phyloP scores from a whole-genome alignment of 768 basidiomycete species.

The Filobasidium floriforme region DNA sequence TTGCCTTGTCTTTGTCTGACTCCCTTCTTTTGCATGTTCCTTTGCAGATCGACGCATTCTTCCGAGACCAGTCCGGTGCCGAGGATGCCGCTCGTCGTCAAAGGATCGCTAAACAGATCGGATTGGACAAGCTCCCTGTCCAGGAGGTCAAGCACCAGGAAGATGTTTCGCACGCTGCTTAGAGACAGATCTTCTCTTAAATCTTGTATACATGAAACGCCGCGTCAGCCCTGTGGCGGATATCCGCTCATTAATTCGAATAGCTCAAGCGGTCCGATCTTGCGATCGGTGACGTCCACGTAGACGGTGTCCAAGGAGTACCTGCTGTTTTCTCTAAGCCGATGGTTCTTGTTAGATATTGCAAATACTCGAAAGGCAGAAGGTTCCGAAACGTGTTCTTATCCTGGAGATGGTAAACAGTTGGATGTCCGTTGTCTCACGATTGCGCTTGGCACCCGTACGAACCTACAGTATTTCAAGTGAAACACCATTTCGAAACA shows the following conservation, averaged over 20 bases:
- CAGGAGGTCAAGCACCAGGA: conserved; percentile 37
- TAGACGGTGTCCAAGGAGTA: no score
- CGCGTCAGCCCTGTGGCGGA: no score
- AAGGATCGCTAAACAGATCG: conserved; percentile 58
- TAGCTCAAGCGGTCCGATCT: no score
- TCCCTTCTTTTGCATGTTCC: conserved; percentile 51
- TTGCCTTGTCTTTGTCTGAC: conserved; percentile 3
- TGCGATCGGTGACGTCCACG: no score
- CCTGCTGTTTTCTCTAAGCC: not conserved
- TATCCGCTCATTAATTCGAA: no score
- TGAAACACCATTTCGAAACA: no score
- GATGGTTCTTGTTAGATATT: no score
- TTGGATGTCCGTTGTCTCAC: not conserved
- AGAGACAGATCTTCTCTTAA: no score
- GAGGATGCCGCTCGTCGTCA: conserved; percentile 54
- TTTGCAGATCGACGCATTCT: conserved; percentile 65
- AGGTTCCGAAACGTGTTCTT: not conserved
- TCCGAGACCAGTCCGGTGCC: conserved; percentile 57
- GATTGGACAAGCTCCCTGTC: conserved; percentile 49
- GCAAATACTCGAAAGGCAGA: no score
- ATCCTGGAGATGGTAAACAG: not conserved
- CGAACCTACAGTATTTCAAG: no score
- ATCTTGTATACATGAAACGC: no score
- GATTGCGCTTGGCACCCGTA: not conserved
- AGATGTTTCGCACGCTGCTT: conserved; percentile 15